A percentile compares a stretch with the other conserved stretches of the same genome.
Conservation (phyloP, 75 land plant genomes). For the Pinus taeda region DNA sequence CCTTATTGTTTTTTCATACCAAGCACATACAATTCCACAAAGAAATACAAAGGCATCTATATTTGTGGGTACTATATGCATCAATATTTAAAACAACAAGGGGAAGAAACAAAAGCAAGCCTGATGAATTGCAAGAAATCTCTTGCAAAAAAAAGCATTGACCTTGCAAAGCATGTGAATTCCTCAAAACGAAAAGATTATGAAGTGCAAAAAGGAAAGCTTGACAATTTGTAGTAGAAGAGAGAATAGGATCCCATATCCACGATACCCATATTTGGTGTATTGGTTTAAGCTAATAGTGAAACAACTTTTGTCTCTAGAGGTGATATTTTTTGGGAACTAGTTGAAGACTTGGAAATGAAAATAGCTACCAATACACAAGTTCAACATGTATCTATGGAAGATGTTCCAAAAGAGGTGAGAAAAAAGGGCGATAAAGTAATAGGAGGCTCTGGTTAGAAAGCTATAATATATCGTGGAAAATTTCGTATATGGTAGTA, state of each 20-base stretch:
- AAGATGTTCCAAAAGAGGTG: too few species aligned
- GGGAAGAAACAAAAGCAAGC: conserved; percentile 97
- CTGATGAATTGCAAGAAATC: conserved; percentile 99
- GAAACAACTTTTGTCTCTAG: conserved; percentile 98
- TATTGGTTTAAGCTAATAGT: conserved; percentile 88
- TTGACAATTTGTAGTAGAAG: conserved; percentile 78
- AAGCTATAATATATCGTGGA: conserved; percentile 80
- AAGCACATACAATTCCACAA: background rate
- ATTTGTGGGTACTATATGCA: conserved; percentile 43
- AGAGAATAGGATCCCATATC: conserved; percentile 86
- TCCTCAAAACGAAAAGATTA: conserved; percentile 86
- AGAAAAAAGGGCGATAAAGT: conserved; percentile 84
- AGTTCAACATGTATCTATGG: conserved; percentile 68
- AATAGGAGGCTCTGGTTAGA: conserved; percentile 80
- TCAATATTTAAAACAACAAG: conserved; percentile 79
- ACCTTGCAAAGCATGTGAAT: conserved; percentile 82
- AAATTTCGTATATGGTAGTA: conserved; percentile 90
- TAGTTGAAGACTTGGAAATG: conserved; percentile 93
- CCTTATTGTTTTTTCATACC: background rate
- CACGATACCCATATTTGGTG: conserved; percentile 88
- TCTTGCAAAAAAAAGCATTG: conserved; percentile 66
- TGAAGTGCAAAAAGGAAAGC: conserved; percentile 96
- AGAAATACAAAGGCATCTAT: background rate
- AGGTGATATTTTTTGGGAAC: conserved; percentile 76
- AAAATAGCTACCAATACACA: conserved; percentile 92